Evolutionary conservation across 805 yeast genomes (phyloP).

Genomic region (Starmerella geochares): DNA sequence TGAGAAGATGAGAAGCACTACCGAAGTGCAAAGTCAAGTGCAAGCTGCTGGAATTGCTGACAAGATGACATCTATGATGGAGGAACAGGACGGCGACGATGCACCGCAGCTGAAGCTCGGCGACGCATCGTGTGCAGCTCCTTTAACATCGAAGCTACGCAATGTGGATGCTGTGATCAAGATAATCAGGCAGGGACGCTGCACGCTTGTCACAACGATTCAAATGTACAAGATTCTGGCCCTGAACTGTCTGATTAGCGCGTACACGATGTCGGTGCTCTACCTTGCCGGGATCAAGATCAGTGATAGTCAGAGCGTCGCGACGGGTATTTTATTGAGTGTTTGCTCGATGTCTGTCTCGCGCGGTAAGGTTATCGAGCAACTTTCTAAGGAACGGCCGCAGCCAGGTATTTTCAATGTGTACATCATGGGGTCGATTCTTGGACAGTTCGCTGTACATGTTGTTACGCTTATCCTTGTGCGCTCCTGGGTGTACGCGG

Average conservation of each 20-base stretch:
- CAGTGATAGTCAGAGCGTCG: slow-evolving; percentile 97
- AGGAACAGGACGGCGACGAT: slow-evolving; percentile 53
- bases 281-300: slow-evolving; percentile 95
- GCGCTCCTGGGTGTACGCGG: slow-evolving; percentile 66
- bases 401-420: slow-evolving; percentile 93
- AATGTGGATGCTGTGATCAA: slow-evolving; percentile 87
- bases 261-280: slow-evolving; percentile 86
- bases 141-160: slow-evolving; percentile 88
- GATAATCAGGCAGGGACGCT: slow-evolving; percentile 94
- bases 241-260: slow-evolving; percentile 89
- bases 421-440: slow-evolving; percentile 94
- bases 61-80: slow-evolving; percentile 46
- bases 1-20: slow-evolving; percentile 22
- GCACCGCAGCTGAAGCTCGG: slow-evolving; percentile 92
- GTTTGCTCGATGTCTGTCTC: slow-evolving; percentile 94
- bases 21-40: slow-evolving; percentile 33
- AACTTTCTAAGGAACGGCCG: slow-evolving; percentile 86
- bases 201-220: slow-evolving; percentile 92
- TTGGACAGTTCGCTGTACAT: slow-evolving; percentile 94
- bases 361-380: slow-evolving; percentile 81
- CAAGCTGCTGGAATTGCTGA: slow-evolving; percentile 48
- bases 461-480: slow-evolving; percentile 71
- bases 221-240: slow-evolving; percentile 99
- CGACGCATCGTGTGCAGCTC: slow-evolving; percentile 98
- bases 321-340: slow-evolving; percentile 82